phyloP scores from a whole-genome alignment of 352 stramenopile genomes.

The Phytophthora sansomeana region DNA sequence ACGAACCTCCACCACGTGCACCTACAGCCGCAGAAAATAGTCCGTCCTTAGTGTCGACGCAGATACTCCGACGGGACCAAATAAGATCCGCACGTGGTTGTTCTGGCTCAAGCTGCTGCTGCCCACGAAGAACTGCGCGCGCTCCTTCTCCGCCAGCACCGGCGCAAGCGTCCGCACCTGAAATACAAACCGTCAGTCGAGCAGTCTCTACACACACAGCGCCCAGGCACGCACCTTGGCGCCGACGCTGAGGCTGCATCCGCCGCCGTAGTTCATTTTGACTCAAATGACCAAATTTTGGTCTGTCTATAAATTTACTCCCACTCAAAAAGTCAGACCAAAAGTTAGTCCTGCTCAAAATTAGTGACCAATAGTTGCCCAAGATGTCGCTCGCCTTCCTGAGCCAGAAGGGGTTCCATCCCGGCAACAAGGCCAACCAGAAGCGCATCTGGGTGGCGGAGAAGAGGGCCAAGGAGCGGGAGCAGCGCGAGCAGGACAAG shows the following conservation, averaged over 20 bases:
- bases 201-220: background rate
- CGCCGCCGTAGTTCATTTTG: slow-evolving; percentile 41
- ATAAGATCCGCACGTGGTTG: slow-evolving; percentile 60
- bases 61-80: background rate
- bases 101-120: slow-evolving; percentile 66
- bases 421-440: slow-evolving; percentile 83
- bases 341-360: background rate
- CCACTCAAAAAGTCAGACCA: background rate
- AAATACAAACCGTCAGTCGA: background rate
- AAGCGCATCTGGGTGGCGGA: slow-evolving; percentile 88
- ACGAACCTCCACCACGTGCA: slow-evolving; percentile 70
- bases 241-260: slow-evolving; percentile 55
- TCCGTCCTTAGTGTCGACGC: slow-evolving; percentile 12
- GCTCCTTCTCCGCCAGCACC: slow-evolving; percentile 67
- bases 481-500: slow-evolving; percentile 65
- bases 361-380: slow-evolving; percentile 2
- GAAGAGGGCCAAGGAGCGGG: slow-evolving; percentile 62
- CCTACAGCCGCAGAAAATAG: slow-evolving; percentile 35
- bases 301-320: background rate
- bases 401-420: slow-evolving; percentile 83
- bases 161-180: slow-evolving; percentile 77
- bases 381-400: slow-evolving; percentile 86
- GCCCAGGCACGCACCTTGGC: slow-evolving; percentile 32
- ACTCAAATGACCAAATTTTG: background rate
- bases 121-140: slow-evolving; percentile 71